Percentiles rank a stretch among this genome's conserved stretches.
phyloP scores from a whole-genome alignment of 257 asterid genomes.

The Solanum microdontum region DNA sequence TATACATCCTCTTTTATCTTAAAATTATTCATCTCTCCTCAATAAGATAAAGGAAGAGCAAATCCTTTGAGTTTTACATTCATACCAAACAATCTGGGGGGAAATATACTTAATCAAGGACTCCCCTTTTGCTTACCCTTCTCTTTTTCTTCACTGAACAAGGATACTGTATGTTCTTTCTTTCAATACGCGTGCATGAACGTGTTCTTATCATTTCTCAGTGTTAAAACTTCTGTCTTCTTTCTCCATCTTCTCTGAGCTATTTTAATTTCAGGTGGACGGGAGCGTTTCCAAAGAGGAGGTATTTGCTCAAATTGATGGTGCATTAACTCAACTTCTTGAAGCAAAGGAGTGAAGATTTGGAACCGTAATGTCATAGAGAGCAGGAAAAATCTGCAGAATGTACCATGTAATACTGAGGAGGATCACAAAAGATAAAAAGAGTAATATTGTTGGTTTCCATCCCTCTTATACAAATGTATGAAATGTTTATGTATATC shows the following conservation, averaged over 20 bases:
- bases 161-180: background rate
- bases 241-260: background rate
- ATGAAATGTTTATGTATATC: background rate
- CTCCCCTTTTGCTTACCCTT: background rate
- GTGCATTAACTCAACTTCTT: slow-evolving; percentile 13
- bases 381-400: background rate
- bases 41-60: background rate
- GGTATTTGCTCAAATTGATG: slow-evolving; percentile 27
- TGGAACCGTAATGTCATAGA: slow-evolving; percentile 13
- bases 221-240: background rate
- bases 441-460: background rate
- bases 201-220: background rate
- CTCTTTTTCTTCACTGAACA: background rate
- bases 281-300: slow-evolving; percentile 23
- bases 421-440: background rate
- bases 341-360: slow-evolving; percentile 3
- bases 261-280: slow-evolving; percentile 20
- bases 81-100: background rate
- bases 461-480: background rate
- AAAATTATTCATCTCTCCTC: background rate
- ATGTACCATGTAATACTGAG: background rate
- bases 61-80: background rate
- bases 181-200: background rate
- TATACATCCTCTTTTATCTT: background rate
- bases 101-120: background rate